These are phyloP conservation scores for Grosmannia penicillata DNA, from an alignment of 2,329 filamentous ascomycete genomes.

Conservation along the genomic window DNA sequence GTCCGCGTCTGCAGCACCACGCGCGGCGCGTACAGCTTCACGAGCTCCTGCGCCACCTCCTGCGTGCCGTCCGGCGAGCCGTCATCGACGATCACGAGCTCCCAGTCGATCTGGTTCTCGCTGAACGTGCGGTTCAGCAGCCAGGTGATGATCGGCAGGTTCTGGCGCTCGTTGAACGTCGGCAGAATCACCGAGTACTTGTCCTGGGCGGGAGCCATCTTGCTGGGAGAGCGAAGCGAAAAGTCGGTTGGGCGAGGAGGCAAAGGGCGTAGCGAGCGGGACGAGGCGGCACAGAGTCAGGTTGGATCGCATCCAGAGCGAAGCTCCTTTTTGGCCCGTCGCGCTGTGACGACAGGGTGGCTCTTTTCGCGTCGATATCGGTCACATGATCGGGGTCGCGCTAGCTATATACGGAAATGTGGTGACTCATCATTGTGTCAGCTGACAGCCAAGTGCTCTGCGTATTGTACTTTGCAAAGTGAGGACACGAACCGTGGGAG, in stretches of 20 bases:
- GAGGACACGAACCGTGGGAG: no score
- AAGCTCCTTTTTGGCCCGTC: neutral
- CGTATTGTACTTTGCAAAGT: no score
- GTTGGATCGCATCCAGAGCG: neutral
- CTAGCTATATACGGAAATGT: no score
- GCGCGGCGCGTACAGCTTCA: slow-evolving; percentile 66
- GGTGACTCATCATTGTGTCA: no score
- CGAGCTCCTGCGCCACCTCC: slow-evolving; percentile 77
- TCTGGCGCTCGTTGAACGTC: slow-evolving; percentile 96
- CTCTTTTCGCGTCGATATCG: slow-evolving; percentile 1
- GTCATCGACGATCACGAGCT: slow-evolving; percentile 96
- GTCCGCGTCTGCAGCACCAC: slow-evolving; percentile 76
- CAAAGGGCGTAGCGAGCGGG: neutral
- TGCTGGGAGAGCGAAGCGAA: neutral
- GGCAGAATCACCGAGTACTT: slow-evolving; percentile 97
- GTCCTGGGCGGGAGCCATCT: slow-evolving; percentile 42
- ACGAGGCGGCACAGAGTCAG: neutral
- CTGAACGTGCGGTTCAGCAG: slow-evolving; percentile 85
- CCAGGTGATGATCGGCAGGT: slow-evolving; percentile 92
- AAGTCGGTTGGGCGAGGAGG: neutral
- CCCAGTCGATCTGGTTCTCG: slow-evolving; percentile 82
- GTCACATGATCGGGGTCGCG: no score
- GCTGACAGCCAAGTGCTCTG: no score
- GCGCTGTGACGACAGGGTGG: neutral
- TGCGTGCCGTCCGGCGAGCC: slow-evolving; percentile 93